A percentile compares a stretch with the other conserved stretches of the same genome.
phyloP scores from a whole-genome alignment of 768 basidiomycete species.

The Pseudohyphozyma bogoriensis region DNA sequence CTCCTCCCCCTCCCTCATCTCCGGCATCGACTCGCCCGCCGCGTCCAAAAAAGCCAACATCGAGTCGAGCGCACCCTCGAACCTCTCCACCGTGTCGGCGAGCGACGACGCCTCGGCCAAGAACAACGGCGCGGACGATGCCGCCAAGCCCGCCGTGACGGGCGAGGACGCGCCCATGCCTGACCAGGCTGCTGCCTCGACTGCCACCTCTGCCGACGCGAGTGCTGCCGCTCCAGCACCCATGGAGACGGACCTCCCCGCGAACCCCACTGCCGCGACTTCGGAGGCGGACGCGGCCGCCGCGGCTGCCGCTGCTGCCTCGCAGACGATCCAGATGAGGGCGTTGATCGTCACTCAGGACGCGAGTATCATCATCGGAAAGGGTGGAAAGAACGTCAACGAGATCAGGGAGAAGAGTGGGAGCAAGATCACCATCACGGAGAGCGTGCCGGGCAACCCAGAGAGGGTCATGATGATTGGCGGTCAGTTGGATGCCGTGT shows the following conservation, averaged over 20 bases:
- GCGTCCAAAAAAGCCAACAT: slow-evolving; percentile 25
- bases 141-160: slow-evolving; percentile 2
- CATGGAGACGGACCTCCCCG: slow-evolving; percentile 7
- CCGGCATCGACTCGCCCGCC: slow-evolving; percentile 18
- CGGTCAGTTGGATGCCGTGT: slow-evolving; percentile 94
- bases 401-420: slow-evolving; percentile 97
- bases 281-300: slow-evolving; percentile 16
- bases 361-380: slow-evolving; percentile 97
- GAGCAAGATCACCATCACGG: slow-evolving; percentile 91
- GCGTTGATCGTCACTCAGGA: slow-evolving; percentile 98
- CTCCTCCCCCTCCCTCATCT: slow-evolving; percentile 27
- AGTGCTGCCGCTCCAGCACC: background rate
- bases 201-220: too few relatives aligned
- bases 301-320: slow-evolving; percentile 28
- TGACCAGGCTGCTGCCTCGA: background rate
- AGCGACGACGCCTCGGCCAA: slow-evolving; percentile 1
- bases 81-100: slow-evolving; percentile 18
- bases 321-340: slow-evolving; percentile 85
- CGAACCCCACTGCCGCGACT: slow-evolving; percentile 5
- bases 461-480: slow-evolving; percentile 95
- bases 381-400: slow-evolving; percentile 89
- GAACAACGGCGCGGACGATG: slow-evolving; percentile 10
- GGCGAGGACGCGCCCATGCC: slow-evolving; percentile 1
- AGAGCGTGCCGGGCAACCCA: slow-evolving; percentile 98
- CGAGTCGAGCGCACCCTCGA: slow-evolving; percentile 8